These are phyloP conservation scores for Diplodia corticola DNA, from an alignment of 2,329 filamentous ascomycete genomes.

Conservation along the genomic window DNA sequence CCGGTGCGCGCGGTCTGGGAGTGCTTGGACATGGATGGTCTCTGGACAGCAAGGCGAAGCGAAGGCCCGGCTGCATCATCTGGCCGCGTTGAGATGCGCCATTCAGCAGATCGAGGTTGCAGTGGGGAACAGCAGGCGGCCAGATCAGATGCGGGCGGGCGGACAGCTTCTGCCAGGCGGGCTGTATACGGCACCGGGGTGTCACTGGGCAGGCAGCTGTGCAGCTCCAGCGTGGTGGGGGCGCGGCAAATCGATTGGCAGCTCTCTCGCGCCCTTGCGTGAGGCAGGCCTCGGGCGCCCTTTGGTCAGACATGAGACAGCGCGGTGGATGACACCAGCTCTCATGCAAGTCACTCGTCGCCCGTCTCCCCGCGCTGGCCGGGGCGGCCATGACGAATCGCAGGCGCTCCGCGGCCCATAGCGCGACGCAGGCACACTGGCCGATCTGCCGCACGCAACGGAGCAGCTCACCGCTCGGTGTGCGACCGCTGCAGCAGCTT, in stretches of 20 bases:
- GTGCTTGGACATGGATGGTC: slow-evolving; percentile 11
- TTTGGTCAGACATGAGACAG: slow-evolving; percentile 24
- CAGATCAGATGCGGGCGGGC: slow-evolving; percentile 18
- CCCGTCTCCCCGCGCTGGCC: slow-evolving; percentile 20
- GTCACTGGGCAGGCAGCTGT: slow-evolving; percentile 18
- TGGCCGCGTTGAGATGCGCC: slow-evolving; percentile 20
- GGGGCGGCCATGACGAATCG: slow-evolving; percentile 19
- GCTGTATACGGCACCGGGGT: slow-evolving; percentile 23
- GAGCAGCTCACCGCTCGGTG: slow-evolving; percentile 12
- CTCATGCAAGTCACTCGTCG: slow-evolving; percentile 20
- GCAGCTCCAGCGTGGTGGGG: slow-evolving; percentile 16
- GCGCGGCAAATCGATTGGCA: slow-evolving; percentile 23
- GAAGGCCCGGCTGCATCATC: slow-evolving; percentile 21
- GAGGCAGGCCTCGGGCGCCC: slow-evolving; percentile 10
- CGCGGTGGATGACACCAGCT: slow-evolving; percentile 19
- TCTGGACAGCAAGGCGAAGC: slow-evolving; percentile 12
- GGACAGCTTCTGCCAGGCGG: slow-evolving; percentile 21
- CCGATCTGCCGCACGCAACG: not conserved
- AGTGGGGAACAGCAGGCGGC: slow-evolving; percentile 22
- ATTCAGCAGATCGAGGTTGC: slow-evolving; percentile 22
- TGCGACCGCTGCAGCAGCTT: slow-evolving; percentile 17
- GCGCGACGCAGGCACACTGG: slow-evolving; percentile 18
- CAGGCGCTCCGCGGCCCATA: slow-evolving; percentile 7
- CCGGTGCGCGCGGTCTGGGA: not conserved
- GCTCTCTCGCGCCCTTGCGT: slow-evolving; percentile 23